Conservation (phyloP, 768 basidiomycete species). For the Baorangia bicolor region DNA sequence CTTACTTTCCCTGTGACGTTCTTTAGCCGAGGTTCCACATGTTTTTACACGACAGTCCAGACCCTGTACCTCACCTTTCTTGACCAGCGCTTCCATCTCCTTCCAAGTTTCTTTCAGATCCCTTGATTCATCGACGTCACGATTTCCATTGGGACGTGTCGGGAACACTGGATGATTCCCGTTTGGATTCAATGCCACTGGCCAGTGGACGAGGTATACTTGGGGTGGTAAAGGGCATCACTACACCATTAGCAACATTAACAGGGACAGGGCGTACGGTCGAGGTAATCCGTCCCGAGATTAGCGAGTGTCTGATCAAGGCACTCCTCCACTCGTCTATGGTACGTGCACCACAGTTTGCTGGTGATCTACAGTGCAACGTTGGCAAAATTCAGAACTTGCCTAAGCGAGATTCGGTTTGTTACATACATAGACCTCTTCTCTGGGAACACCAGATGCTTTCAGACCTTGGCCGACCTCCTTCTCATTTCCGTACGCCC, state of each 20-base stretch:
- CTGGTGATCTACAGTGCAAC: slow-evolving; percentile 56
- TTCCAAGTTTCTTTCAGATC: slow-evolving; percentile 75
- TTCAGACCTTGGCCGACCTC: slow-evolving; percentile 82
- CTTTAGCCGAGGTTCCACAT: slow-evolving; percentile 4
- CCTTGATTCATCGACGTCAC: slow-evolving; percentile 69
- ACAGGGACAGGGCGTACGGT: slow-evolving; percentile 49
- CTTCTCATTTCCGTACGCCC: slow-evolving; percentile 76
- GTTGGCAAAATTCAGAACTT: neutral
- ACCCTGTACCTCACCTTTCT: slow-evolving; percentile 46
- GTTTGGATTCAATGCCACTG: slow-evolving; percentile 67
- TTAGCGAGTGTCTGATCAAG: slow-evolving; percentile 74
- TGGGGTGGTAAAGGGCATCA: neutral
- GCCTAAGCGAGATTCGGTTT: neutral
- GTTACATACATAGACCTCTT: slow-evolving; percentile 61
- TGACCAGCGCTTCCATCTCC: slow-evolving; percentile 73
- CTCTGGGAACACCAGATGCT: slow-evolving; percentile 71
- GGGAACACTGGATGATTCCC: slow-evolving; percentile 64
- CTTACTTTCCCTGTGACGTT: slow-evolving; percentile 54
- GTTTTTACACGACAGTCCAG: neutral
- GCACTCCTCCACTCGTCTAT: slow-evolving; percentile 67
- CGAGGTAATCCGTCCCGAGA: slow-evolving; percentile 84
- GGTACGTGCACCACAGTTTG: slow-evolving; percentile 69
- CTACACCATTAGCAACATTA: neutral
- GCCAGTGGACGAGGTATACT: slow-evolving; percentile 80
- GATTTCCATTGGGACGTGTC: slow-evolving; percentile 56